Percentiles rank a stretch among this genome's conserved stretches.
These are phyloP conservation scores for Polyrhizophydium stewartii DNA, from an alignment of 371 early-diverging fungal species.

Conservation along the genomic window DNA sequence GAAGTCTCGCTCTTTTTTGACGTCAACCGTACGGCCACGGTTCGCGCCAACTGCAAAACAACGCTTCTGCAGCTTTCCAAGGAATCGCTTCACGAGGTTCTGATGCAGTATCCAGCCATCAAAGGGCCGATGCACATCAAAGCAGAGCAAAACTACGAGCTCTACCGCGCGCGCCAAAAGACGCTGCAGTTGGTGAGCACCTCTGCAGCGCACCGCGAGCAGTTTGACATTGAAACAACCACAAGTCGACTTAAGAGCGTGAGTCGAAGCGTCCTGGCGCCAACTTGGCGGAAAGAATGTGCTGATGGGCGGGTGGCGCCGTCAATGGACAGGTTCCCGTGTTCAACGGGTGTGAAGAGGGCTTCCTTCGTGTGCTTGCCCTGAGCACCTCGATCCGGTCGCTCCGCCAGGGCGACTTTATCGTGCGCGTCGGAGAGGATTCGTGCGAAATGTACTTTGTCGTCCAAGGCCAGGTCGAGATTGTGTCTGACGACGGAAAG, in stretches of 20 bases:
- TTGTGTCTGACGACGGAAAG: slow-evolving; percentile 28
- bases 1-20: slow-evolving; percentile 60
- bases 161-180: slow-evolving; percentile 27
- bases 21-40: slow-evolving; percentile 57
- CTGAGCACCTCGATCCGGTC: slow-evolving; percentile 21
- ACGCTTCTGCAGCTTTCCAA: slow-evolving; percentile 40
- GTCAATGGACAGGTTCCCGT: slow-evolving; percentile 32
- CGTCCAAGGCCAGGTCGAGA: slow-evolving; percentile 29
- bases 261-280: background rate
- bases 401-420: slow-evolving; percentile 18
- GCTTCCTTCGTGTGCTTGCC: slow-evolving; percentile 32
- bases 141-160: slow-evolving; percentile 36
- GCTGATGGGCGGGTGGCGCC: no score
- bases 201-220: slow-evolving; percentile 8
- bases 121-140: slow-evolving; percentile 21
- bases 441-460: slow-evolving; percentile 38
- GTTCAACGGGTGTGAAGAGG: slow-evolving; percentile 26
- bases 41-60: slow-evolving; percentile 32
- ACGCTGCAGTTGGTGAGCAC: slow-evolving; percentile 9
- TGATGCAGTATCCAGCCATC: slow-evolving; percentile 21
- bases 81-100: slow-evolving; percentile 25
- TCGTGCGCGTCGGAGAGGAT: slow-evolving; percentile 26
- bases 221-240: slow-evolving; percentile 31
- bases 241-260: slow-evolving; percentile 29
- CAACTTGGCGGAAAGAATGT: no score